phyloP scores from a whole-genome alignment of 1,284 basidiomycete genomes.

The Malassezia furfur region DNA sequence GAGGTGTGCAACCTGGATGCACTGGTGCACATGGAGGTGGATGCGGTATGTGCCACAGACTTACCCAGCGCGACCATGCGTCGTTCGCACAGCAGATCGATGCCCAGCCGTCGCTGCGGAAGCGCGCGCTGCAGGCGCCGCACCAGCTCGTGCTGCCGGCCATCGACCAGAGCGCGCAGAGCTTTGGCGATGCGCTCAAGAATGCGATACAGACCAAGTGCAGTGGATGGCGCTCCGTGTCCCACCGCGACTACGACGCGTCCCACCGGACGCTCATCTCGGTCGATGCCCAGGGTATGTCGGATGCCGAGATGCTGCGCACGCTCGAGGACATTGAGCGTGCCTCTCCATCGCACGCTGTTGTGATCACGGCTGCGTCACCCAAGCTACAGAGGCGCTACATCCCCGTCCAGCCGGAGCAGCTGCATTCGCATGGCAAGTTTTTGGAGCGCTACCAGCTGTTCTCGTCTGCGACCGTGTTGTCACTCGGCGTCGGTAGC shows the following conservation, averaged over 20 bases:
- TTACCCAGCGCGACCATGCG: neutral
- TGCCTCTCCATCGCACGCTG: slow-evolving; percentile 9
- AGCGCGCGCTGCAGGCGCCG: slow-evolving; percentile 7
- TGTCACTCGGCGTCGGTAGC: slow-evolving; percentile 7
- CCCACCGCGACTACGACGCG: neutral
- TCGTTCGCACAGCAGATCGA: neutral
- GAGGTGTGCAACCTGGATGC: slow-evolving; percentile 13
- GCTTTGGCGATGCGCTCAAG: slow-evolving; percentile 7
- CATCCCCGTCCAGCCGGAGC: neutral
- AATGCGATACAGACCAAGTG: neutral
- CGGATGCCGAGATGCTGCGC: neutral
- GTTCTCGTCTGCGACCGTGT: slow-evolving; percentile 9
- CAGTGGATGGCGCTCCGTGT: neutral
- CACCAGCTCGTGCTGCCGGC: slow-evolving; percentile 9
- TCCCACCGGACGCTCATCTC: neutral
- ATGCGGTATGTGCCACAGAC: neutral
- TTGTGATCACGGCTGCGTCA: neutral
- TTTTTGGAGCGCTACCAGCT: slow-evolving; percentile 13
- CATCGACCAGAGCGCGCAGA: slow-evolving; percentile 6
- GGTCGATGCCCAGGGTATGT: neutral
- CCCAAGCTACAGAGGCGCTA: neutral
- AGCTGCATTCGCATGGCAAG: neutral
- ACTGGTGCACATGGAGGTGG: slow-evolving; percentile 10
- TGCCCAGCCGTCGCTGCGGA: neutral
- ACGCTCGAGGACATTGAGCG: slow-evolving; percentile 3